Evolutionary conservation across 164 flowering plant species (phyloP).

Genomic region (Piper betle): DNA sequence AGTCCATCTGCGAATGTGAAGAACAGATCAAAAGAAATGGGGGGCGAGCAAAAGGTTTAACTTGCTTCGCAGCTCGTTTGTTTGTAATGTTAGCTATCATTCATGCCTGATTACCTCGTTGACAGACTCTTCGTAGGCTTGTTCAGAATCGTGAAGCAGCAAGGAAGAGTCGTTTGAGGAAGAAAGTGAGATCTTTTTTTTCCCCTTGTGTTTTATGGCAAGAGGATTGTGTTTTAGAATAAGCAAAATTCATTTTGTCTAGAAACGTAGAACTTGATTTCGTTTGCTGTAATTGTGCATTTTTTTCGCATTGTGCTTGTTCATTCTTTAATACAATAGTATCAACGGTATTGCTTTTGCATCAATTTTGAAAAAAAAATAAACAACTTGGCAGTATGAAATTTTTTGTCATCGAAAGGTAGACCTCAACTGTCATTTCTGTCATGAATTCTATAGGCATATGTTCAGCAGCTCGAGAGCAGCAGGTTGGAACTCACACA

Average conservation of each 20-base stretch:
- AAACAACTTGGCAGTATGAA: too few species aligned
- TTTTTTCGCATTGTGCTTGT: too few species aligned
- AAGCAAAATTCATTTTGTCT: background rate
- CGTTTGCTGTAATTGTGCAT: background rate
- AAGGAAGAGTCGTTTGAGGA: conserved; percentile 65
- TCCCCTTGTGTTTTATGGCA: background rate
- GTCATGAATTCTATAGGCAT: conserved; percentile 44
- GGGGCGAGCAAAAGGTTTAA: conserved; percentile 65
- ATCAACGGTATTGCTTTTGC: too few species aligned
- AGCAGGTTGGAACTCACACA: conserved; percentile 59
- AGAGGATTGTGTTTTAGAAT: background rate
- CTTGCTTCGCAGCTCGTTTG: background rate
- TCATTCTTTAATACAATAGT: too few species aligned
- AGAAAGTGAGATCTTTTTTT: conserved; percentile 36
- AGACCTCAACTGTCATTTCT: background rate
- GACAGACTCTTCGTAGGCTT: conserved; percentile 66
- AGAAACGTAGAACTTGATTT: conserved; percentile 6
- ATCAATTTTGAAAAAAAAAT: too few species aligned
- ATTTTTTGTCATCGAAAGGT: too few species aligned
- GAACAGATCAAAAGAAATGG: conserved; percentile 39
- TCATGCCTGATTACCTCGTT: background rate
- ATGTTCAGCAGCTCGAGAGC: conserved; percentile 82
- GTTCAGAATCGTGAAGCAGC: conserved; percentile 93
- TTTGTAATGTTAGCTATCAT: background rate
- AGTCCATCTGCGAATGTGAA: conserved; percentile 35